Base-by-base conservation (phyloP, 768 basidiomycete genomes). In the Hirschioporus abietinus region DNA sequence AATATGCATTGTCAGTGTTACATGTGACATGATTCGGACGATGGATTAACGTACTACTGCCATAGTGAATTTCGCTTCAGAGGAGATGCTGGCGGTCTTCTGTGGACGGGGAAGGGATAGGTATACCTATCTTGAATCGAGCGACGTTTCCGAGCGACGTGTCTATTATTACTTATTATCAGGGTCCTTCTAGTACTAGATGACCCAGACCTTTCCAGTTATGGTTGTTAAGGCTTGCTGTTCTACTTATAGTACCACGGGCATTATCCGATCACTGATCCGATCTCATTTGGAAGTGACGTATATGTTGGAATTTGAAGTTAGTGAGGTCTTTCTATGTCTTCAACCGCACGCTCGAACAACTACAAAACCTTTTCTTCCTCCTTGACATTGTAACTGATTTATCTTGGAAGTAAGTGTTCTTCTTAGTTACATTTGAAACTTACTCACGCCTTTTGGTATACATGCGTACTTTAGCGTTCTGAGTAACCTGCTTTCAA, bases 291-390 rank as follows among this genome's bases (percentile, higher is more conserved):
- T 20, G 12, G 2, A 15, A 52, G 20, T 52, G 42, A 52, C 42
- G 42, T 20, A 52, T 36, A 52, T 10, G 42, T 52, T 52, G 42
- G 8, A 52, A 52, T 3, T 52, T 52, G 42, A 52, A 52, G 42
- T 52, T 52, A 10, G 12, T n/a, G 42, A 52, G 15, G 35, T 36
- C 35, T 36, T 7, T 15, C 7, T 36, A 12, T 6, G 42, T 52
- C 15, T 52, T 20, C 5, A 5, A 52, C 12, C 42, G 20, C 30
- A 15, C 12, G 12, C 42, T 20, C 42, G 20, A 52, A 52, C 42
- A 52, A 20, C 42, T 52, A 15, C 24, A 8, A 58, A 69, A 98
- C 95, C 97, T 96, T 8, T 30, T 30, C 30, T 30, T 30, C 30
- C 30, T 30, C 30, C 30, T 30, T 8, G 30, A 30, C 30, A 2